Evolutionary conservation across 768 basidiomycete species (phyloP).

Genomic region (Tulasnella sp.): DNA sequence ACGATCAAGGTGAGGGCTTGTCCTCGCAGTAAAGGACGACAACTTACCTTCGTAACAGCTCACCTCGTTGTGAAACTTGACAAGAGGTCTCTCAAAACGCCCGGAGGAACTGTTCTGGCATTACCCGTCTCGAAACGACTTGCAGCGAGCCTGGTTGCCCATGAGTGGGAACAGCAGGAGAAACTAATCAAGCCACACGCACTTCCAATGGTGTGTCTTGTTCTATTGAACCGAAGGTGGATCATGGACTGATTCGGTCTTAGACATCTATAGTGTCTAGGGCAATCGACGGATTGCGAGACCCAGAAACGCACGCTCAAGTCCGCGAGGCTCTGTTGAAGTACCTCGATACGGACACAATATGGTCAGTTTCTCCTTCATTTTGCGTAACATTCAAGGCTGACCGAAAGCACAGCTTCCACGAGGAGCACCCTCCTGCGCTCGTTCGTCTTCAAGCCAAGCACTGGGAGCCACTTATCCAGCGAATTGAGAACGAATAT

Average conservation of each 20-base stretch:
- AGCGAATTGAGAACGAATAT: slow-evolving; percentile 69
- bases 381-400: not conserved
- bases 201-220: slow-evolving; percentile 69
- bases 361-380: slow-evolving; percentile 52
- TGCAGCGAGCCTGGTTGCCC: slow-evolving; percentile 78
- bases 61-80: slow-evolving; percentile 67
- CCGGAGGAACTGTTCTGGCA: slow-evolving; percentile 68
- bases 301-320: slow-evolving; percentile 52
- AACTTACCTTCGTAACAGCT: slow-evolving; percentile 26
- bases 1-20: slow-evolving; percentile 21
- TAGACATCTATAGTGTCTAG: slow-evolving; percentile 90
- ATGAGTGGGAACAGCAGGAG: slow-evolving; percentile 96
- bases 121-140: slow-evolving; percentile 67
- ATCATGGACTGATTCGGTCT: not conserved
- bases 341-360: slow-evolving; percentile 92
- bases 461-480: slow-evolving; percentile 85
- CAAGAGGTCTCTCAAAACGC: slow-evolving; percentile 80
- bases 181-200: slow-evolving; percentile 82
- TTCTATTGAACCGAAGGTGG: not conserved
- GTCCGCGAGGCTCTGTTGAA: slow-evolving; percentile 67
- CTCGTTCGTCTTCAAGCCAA: slow-evolving; percentile 71
- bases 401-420: slow-evolving; percentile 54
- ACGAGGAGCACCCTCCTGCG: slow-evolving; percentile 67
- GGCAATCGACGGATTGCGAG: slow-evolving; percentile 74
- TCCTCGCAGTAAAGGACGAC: not conserved